These are phyloP conservation scores for Ogataea nonfermentans DNA, from an alignment of 805 yeast genomes.

Conservation along the genomic window DNA sequence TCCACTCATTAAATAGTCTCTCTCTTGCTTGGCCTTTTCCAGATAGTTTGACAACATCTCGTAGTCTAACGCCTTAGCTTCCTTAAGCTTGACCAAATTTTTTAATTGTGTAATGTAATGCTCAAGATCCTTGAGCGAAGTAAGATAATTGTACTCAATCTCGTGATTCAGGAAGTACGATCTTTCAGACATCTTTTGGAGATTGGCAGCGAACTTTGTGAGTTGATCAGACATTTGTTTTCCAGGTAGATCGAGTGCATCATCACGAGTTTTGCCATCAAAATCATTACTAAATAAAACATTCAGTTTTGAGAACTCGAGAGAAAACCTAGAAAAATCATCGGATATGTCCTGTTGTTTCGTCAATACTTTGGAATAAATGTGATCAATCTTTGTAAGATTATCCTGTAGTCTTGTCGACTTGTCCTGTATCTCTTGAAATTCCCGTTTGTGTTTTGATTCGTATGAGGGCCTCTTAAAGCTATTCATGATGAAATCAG, in stretches of 20 bases:
- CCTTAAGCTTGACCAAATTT: conserved; percentile 75
- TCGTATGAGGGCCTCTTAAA: conserved; percentile 71
- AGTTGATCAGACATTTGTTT: conserved; percentile 30
- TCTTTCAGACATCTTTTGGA: conserved; percentile 36
- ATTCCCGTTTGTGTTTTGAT: conserved; percentile 60
- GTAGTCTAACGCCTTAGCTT: conserved; percentile 86
- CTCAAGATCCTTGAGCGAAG: conserved; percentile 81
- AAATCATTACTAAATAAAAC: conserved; percentile 31
- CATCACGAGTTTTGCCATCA: conserved; percentile 30
- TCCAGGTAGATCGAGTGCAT: conserved; percentile 23
- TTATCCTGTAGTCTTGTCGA: conserved; percentile 84
- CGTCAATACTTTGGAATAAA: conserved; percentile 68
- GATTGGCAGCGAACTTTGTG: conserved; percentile 38
- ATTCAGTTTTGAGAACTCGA: conserved; percentile 67
- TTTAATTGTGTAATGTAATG: conserved; percentile 69
- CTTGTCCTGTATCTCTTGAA: conserved; percentile 77
- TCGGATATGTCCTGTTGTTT: conserved; percentile 69
- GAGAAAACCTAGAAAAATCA: conserved; percentile 70
- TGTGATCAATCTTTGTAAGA: conserved; percentile 70
- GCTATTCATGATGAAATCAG: conserved; percentile 93
- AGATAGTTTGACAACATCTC: conserved; percentile 83
- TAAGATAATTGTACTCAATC: conserved; percentile 77
- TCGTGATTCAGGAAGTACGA: conserved; percentile 36
- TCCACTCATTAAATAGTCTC: conserved; percentile 36
- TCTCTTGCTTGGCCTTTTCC: conserved; percentile 66